These are phyloP conservation scores for Kodamaea nitidulidarum DNA, from an alignment of 805 yeast genomes.

Conservation along the genomic window DNA sequence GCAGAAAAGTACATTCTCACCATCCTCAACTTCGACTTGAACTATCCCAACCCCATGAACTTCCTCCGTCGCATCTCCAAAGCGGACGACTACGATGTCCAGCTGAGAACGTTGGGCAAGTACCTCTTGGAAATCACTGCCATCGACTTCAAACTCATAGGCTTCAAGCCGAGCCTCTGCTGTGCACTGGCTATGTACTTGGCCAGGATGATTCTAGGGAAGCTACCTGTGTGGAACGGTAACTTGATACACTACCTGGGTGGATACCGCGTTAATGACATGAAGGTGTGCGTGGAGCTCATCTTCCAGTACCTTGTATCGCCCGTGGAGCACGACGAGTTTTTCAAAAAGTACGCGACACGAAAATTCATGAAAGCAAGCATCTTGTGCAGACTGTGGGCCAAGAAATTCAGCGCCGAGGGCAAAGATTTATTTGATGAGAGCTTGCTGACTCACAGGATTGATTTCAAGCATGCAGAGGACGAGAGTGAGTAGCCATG, in stretches of 20 bases:
- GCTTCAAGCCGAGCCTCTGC: slow-evolving; percentile 68
- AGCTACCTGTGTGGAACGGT: slow-evolving; percentile 70
- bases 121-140: slow-evolving; percentile 74
- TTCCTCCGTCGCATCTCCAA: slow-evolving; percentile 83
- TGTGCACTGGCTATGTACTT: slow-evolving; percentile 89
- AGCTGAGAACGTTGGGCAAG: slow-evolving; percentile 80
- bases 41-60: slow-evolving; percentile 87
- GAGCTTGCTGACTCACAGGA: slow-evolving; percentile 18
- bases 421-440: slow-evolving; percentile 38
- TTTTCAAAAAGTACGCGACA: slow-evolving; percentile 88
- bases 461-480: slow-evolving; percentile 11
- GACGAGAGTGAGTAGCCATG: slow-evolving; percentile 1
- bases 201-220: slow-evolving; percentile 69
- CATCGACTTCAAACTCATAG: slow-evolving; percentile 72
- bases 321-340: slow-evolving; percentile 87
- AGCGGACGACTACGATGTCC: slow-evolving; percentile 85
- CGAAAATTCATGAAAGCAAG: slow-evolving; percentile 85
- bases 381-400: slow-evolving; percentile 79
- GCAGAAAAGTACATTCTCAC: slow-evolving; percentile 80
- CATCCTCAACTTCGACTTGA: slow-evolving; percentile 66
- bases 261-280: slow-evolving; percentile 71
- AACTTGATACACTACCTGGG: slow-evolving; percentile 90
- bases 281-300: slow-evolving; percentile 68
- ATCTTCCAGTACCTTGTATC: slow-evolving; percentile 72
- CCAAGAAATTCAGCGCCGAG: slow-evolving; percentile 52